A percentile compares a stretch with the other conserved stretches of the same genome.
These are phyloP conservation scores for Lepidium sativum DNA, from an alignment of 345 rosid species.

Conservation along the genomic window DNA sequence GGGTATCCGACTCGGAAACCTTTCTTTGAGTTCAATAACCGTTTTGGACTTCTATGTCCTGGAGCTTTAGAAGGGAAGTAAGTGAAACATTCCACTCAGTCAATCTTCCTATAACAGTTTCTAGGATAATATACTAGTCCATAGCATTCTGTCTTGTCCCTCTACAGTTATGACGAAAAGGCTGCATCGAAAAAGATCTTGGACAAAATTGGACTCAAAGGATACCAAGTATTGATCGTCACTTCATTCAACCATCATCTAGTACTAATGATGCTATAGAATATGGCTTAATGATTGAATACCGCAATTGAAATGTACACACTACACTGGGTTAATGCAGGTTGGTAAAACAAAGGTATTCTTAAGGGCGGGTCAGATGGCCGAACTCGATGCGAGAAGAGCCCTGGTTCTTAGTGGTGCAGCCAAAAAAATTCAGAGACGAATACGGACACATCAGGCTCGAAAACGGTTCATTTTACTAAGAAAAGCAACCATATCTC, in stretches of 20 bases:
- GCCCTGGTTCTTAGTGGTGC: slow-evolving; percentile 70
- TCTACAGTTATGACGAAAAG: slow-evolving; percentile 75
- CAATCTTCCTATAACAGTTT: slow-evolving; percentile 2
- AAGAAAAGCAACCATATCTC: slow-evolving; percentile 45
- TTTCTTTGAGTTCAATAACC: slow-evolving; percentile 81
- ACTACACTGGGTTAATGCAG: slow-evolving; percentile 33
- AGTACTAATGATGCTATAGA: not conserved
- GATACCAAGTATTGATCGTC: slow-evolving; percentile 59
- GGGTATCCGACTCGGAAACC: slow-evolving; percentile 95
- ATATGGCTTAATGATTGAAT: not conserved
- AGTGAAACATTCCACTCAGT: slow-evolving; percentile 21
- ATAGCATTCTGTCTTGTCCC: slow-evolving; percentile 2
- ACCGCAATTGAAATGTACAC: not conserved
- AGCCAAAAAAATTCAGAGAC: slow-evolving; percentile 75
- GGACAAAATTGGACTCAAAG: slow-evolving; percentile 78
- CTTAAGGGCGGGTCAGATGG: slow-evolving; percentile 98
- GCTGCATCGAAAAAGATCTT: slow-evolving; percentile 56
- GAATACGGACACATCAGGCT: slow-evolving; percentile 57
- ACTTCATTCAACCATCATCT: not conserved
- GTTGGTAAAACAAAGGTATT: slow-evolving; percentile 92
- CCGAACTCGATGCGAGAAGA: slow-evolving; percentile 87
- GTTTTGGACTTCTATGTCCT: slow-evolving; percentile 79
- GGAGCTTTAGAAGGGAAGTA: slow-evolving; percentile 76
- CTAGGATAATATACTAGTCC: not conserved
- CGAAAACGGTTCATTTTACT: slow-evolving; percentile 62